Evolutionary conservation across 805 yeast species (phyloP), one percentile per base, ranked within the genome.

Genomic region (Ascoidea asiatica): DNA sequence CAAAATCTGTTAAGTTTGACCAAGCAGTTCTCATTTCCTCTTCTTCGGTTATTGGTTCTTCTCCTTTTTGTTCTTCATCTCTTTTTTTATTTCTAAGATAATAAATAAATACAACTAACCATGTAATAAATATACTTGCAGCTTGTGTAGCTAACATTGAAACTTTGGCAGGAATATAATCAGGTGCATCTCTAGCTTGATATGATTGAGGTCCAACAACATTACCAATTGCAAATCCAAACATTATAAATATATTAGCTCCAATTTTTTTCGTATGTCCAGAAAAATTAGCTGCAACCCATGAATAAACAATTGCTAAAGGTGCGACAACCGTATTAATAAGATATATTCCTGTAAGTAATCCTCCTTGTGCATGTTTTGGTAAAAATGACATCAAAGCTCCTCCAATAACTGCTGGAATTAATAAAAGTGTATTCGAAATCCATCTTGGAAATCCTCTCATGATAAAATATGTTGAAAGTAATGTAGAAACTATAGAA

Each of bases 201-300:
- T 83, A 83, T 18, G 82, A 69, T 59, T 80, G 87, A 4, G 92
- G 88, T 2, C 89, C 90, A 46, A 79, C 71, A 37, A 81, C 64
- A 57, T 80, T 77, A 15, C 86, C 84, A 40, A 75, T 72, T 38
- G 84, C 76, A 56, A 79, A 83, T 4, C 77, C 81, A 47, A 81
- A 68, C 58, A 82, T 67, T 41, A 70, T 70, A 35, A 78, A 57
- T 5, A 81, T 79, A 44, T 75, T 73, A 21, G 75, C 69, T 4
- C 76, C 69, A 51, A 77, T 67, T 52, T 81, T 77, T 59, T 84
- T 84, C n/a, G 89, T 81, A 49, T 76, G 73, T 11, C 92, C 92
- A 1, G 88, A 78, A 35, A 79, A 71, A 56, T 82, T 70, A 2
- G 74, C 63, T 22, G 64, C 59, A 44, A 66, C 58, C 39, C 58